Evolutionary conservation across 768 basidiomycete genomes (phyloP).

Genomic region (Paxillus involutus): DNA sequence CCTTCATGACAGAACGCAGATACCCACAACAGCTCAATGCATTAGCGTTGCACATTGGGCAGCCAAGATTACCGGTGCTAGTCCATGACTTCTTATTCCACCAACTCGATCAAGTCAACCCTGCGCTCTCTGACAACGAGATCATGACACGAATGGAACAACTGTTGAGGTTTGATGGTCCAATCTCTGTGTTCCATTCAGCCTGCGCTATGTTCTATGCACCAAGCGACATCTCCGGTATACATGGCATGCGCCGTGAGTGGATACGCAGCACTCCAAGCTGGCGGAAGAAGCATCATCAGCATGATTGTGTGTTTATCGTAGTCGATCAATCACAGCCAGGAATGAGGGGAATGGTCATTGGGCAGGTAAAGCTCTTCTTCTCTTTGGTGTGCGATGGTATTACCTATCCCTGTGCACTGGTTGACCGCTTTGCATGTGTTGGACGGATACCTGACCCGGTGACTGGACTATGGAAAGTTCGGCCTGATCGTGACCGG

Average conservation of each 20-base stretch:
- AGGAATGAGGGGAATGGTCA: slow-evolving; percentile 23
- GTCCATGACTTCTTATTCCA: slow-evolving; percentile 3
- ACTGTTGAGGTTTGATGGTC: slow-evolving; percentile 6
- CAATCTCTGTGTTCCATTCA: slow-evolving; percentile 27
- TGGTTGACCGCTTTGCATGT: slow-evolving; percentile 30
- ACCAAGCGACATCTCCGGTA: slow-evolving; percentile 21
- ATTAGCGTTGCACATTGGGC: slow-evolving; percentile 1
- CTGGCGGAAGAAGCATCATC: slow-evolving; percentile 8
- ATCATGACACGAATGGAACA: neutral
- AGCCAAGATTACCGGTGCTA: slow-evolving; percentile 4
- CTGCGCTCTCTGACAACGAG: neutral
- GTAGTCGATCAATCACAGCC: slow-evolving; percentile 13
- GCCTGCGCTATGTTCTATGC: slow-evolving; percentile 26
- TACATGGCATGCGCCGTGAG: slow-evolving; percentile 5
- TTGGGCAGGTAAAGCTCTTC: slow-evolving; percentile 25
- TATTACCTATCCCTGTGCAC: slow-evolving; percentile 23
- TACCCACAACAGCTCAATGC: slow-evolving; percentile 2
- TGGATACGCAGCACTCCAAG: slow-evolving; percentile 15
- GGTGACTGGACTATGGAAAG: slow-evolving; percentile 12
- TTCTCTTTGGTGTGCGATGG: slow-evolving; percentile 24
- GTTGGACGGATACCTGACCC: slow-evolving; percentile 21
- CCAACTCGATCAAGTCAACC: neutral
- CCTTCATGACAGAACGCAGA: neutral
- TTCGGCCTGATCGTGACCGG: neutral
- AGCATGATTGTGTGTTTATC: slow-evolving; percentile 21